These are phyloP conservation scores for Linnemannia exigua DNA, from an alignment of 192 early-diverging fungal genomes.

Conservation along the genomic window DNA sequence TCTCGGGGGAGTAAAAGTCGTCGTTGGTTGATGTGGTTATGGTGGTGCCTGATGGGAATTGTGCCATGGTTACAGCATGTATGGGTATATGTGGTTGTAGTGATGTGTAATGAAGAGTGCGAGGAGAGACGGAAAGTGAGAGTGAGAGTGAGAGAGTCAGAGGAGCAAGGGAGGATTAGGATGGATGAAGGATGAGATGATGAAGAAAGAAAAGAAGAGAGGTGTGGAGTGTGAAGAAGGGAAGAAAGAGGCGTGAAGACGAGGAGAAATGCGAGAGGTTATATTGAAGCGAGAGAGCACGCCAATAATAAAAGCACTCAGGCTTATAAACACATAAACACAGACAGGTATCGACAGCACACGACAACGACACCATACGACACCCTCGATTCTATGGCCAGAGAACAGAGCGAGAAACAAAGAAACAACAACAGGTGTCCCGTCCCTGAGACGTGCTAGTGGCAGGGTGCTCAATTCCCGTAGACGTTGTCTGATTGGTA, in stretches of 20 bases:
- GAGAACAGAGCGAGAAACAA: neutral
- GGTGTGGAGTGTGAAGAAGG: neutral
- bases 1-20: neutral
- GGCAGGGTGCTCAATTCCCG: no score
- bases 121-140: neutral
- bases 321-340: no score
- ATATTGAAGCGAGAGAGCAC: no score
- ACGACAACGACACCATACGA: neutral
- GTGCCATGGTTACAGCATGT: slow-evolving; percentile 11
- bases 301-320: no score
- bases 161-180: neutral
- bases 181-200: neutral
- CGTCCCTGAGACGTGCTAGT: no score
- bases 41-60: slow-evolving; percentile 10
- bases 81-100: neutral
- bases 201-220: neutral
- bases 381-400: neutral
- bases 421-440: no score
- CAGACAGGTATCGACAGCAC: neutral
- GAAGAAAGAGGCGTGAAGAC: neutral
- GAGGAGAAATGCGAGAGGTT: no score
- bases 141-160: neutral
- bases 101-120: neutral
- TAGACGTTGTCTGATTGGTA: no score
- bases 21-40: neutral